Conservation (phyloP, 2,329 filamentous ascomycete genomes). For the Diaporthe eres region DNA sequence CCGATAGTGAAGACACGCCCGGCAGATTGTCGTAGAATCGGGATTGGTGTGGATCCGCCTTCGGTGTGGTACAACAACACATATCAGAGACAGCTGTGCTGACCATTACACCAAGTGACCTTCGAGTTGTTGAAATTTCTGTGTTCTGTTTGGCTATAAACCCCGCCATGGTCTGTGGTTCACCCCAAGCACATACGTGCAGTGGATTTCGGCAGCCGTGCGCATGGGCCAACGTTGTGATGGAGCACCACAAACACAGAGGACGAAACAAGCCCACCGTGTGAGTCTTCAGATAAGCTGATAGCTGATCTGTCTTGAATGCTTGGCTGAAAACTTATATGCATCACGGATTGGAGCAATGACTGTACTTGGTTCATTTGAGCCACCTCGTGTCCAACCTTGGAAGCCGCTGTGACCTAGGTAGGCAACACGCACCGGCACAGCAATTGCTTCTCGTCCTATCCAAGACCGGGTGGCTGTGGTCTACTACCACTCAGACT, state of each 20-base stretch:
- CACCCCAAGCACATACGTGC: not conserved
- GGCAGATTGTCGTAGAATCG: slow-evolving; percentile 9
- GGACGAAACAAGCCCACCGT: not conserved
- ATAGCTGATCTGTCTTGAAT: not conserved
- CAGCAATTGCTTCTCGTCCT: not conserved
- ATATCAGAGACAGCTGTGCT: not conserved
- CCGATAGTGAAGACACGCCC: too few relatives aligned
- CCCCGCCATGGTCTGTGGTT: not conserved
- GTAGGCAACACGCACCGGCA: not conserved
- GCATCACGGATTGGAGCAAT: not conserved
- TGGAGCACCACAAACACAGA: not conserved
- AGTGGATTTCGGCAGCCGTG: not conserved
- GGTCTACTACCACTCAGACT: not conserved
- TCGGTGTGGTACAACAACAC: not conserved
- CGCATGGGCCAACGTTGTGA: not conserved
- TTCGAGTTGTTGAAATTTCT: not conserved
- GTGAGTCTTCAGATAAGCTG: not conserved
- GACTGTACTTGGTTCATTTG: not conserved
- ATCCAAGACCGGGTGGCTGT: not conserved
- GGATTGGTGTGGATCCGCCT: not conserved
- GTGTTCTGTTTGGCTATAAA: not conserved
- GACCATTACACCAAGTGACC: slow-evolving; percentile 16
- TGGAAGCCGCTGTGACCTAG: not conserved
- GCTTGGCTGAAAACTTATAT: not conserved
- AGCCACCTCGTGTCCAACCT: not conserved